Base-by-base conservation (phyloP, 2,329 filamentous ascomycete genomes). In the Tolypocladium paradoxum region DNA sequence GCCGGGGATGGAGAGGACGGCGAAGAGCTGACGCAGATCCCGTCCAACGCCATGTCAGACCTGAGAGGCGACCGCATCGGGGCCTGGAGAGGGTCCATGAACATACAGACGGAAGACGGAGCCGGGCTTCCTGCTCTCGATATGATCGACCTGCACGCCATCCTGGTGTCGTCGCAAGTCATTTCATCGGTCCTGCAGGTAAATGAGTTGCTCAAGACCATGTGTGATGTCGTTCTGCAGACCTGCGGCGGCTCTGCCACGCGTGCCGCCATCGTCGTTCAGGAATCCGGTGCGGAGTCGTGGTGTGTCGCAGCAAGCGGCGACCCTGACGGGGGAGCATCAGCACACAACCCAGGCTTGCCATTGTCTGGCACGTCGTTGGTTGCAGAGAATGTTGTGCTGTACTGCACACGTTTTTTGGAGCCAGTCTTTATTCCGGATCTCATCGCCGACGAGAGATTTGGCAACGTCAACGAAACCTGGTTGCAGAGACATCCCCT, bases 121-220 rank as follows among this genome's bases (percentile, higher is more conserved):
- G 80, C 74, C 36, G 83, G 84, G 12, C 74, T 90, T 55, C 85
- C 86, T 40, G 83, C 86, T 31, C 76, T 92, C 51, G 88, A 92
- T 69, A 90, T 92, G 84, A 84, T 92, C 63, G 88, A 91, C 66
- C 68, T 91, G 56, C 84, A 88, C 43, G 85, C 85, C 27, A 91
- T 92, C 54, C 73, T 92, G 16, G 83, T 88, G 60, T 88, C 85
- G 3, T 90, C 85, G 11, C 88, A 90, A 64, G 80, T 91, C 45
- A 84, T 92, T 45, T 91, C 87, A 5, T 90, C 87, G 18, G 85
- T 90, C 50, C 70, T 92, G 12, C 80, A 87, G 58, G 81, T 91
- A 14, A 87, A 91, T 57, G 80, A 85, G 60, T 76, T 92, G 4
- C 76, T 91, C 56, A 84, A 85, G 62, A 90, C 87, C 43, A 89